A percentile compares a stretch with the other conserved stretches of the same genome.
Evolutionary conservation across 2,329 filamentous ascomycete genomes (phyloP).

Genomic region (Ascochyta lentis): DNA sequence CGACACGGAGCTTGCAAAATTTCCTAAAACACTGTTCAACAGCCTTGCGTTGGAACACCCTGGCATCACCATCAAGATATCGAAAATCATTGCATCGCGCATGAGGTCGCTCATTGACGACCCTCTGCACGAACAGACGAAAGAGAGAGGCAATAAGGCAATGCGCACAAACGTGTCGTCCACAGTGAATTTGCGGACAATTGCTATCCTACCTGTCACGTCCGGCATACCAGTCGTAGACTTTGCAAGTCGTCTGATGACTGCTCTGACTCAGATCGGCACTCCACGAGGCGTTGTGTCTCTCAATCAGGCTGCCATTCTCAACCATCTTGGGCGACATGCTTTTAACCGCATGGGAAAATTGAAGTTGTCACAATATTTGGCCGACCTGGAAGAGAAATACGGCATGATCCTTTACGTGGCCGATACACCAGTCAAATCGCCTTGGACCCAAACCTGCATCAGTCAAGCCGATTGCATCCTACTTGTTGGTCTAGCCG

Average conservation of each 20-base stretch:
- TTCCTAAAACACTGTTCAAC: constrained; percentile 95
- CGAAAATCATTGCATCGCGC: constrained; percentile 94
- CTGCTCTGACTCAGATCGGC: constrained; percentile 86
- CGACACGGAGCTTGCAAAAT: constrained; percentile 94
- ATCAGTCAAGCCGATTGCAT: constrained; percentile 98
- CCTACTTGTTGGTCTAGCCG: constrained; percentile 86
- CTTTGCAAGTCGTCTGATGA: constrained; percentile 88
- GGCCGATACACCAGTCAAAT: constrained; percentile 95
- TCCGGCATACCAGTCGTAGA: constrained; percentile 92
- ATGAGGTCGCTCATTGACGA: constrained; percentile 91
- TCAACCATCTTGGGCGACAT: constrained; percentile 93
- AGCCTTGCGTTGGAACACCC: constrained; percentile 96
- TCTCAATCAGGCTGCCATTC: constrained; percentile 88
- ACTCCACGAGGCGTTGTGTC: constrained; percentile 88
- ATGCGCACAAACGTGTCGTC: constrained; percentile 74
- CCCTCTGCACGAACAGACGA: constrained; percentile 70
- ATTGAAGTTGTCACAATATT: constrained; percentile 90
- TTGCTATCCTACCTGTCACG: constrained; percentile 89
- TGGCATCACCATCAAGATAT: constrained; percentile 98
- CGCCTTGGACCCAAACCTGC: constrained; percentile 97
- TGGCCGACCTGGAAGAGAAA: constrained; percentile 96
- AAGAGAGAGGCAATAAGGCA: constrained; percentile 65
- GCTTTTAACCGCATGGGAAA: constrained; percentile 98
- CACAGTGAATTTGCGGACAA: constrained; percentile 88
- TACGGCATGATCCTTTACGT: constrained; percentile 95